Evolutionary conservation across 1,284 basidiomycete genomes (phyloP).

Genomic region (Sporisorium reilianum): DNA sequence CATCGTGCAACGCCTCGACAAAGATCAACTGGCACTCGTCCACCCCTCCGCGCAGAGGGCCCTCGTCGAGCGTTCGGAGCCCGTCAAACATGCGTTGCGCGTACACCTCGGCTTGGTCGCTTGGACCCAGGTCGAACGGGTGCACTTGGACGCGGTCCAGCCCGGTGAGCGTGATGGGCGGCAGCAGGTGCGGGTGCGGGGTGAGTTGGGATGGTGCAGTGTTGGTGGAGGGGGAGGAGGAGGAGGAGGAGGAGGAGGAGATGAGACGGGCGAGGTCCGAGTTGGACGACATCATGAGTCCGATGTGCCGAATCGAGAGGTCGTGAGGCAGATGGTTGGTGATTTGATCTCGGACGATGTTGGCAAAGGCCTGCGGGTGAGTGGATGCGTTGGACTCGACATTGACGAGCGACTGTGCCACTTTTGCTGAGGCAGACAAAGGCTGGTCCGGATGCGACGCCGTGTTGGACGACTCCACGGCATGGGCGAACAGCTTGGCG

Average conservation of each 20-base stretch:
- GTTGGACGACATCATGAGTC: conserved; percentile 51
- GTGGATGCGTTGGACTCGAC: neutral
- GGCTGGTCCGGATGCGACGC: neutral
- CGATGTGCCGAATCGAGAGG: conserved; percentile 28
- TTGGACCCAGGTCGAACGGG: conserved; percentile 75
- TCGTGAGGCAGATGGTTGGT: conserved; percentile 2
- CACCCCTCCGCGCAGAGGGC: conserved; percentile 48
- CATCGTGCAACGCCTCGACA: conserved; percentile 86
- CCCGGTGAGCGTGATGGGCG: conserved; percentile 7
- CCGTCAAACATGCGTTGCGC: conserved; percentile 90
- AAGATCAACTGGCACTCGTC: conserved; percentile 81
- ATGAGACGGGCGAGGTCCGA: conserved; percentile 29
- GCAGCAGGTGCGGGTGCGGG: conserved; percentile 24
- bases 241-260: neutral
- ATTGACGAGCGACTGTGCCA: conserved; percentile 28
- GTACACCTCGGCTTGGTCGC: conserved; percentile 76
- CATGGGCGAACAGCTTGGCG: conserved; percentile 24
- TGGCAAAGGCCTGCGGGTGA: conserved; percentile 14
- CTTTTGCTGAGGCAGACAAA: conserved; percentile 10
- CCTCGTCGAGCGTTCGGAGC: conserved; percentile 80
- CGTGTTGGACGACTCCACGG: conserved; percentile 10
- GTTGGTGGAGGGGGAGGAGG: neutral
- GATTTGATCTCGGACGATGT: conserved; percentile 34
- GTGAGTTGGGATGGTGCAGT: too few relatives aligned
- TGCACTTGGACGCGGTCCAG: conserved; percentile 54